Conservation (phyloP, 805 yeast species). For the Metschnikowia bowlesiae region DNA sequence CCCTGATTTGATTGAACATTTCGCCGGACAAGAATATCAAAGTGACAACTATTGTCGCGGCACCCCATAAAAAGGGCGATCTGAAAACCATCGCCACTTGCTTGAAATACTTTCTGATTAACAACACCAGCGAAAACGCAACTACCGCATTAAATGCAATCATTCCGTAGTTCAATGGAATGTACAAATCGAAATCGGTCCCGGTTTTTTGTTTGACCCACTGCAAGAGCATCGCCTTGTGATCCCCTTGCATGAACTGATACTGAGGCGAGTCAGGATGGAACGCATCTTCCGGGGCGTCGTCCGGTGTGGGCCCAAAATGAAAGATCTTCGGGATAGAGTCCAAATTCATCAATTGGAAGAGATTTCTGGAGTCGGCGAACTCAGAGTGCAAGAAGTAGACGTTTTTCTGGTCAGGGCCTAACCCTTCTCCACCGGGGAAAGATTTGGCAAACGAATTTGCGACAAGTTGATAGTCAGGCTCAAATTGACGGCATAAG, state of each 20-base stretch:
- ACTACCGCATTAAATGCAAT: conserved; percentile 33
- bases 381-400: conserved; percentile 77
- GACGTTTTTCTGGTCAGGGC: conserved; percentile 36
- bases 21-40: conserved; percentile 80
- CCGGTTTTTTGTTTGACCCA: conserved; percentile 38
- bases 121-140: conserved; percentile 26
- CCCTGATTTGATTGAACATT: conserved; percentile 89
- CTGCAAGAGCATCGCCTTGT: conserved; percentile 28
- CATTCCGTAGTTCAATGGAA: conserved; percentile 41
- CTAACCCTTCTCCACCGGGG: conserved; percentile 37
- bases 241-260: conserved; percentile 46
- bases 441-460: conserved; percentile 51
- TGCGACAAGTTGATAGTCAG: conserved; percentile 59
- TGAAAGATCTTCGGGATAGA: conserved; percentile 76
- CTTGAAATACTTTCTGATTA: conserved; percentile 23
- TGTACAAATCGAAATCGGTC: conserved; percentile 30
- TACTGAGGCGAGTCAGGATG: conserved; percentile 19
- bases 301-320: conserved; percentile 46
- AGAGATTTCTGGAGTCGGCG: conserved; percentile 48
- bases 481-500: conserved; percentile 66
- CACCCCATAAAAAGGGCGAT: conserved; percentile 69
- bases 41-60: conserved; percentile 54
- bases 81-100: conserved; percentile 39
- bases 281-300: conserved; percentile 25
- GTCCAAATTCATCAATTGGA: conserved; percentile 51